Conservation (phyloP, 768 basidiomycete species). For the Leccinum fibrillosum region DNA sequence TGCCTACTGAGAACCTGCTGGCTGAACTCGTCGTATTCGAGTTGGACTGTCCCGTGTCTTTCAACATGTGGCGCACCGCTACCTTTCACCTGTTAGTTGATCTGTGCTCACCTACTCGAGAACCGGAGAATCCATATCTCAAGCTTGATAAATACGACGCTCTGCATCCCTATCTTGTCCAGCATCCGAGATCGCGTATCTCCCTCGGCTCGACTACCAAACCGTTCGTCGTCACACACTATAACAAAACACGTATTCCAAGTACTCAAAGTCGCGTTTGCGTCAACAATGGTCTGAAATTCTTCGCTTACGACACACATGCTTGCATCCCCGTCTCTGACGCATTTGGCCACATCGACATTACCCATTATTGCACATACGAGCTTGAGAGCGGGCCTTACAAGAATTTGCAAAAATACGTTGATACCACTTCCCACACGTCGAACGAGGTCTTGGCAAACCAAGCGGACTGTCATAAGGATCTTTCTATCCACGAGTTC, state of each 20-base stretch:
- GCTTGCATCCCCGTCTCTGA: conserved; percentile 7
- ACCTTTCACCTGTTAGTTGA: conserved; percentile 40
- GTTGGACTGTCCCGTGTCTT: conserved; percentile 35
- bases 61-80: conserved; percentile 42
- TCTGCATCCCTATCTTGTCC: conserved; percentile 9
- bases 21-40: conserved; percentile 41
- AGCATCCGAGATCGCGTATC: conserved; percentile 20
- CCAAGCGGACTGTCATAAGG: conserved; percentile 39
- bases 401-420: conserved; percentile 31
- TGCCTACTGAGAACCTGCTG: conserved; percentile 29
- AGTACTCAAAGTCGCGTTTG: conserved; percentile 14
- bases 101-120: conserved; percentile 24
- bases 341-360: conserved; percentile 9
- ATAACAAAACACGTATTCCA: conserved; percentile 18
- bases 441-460: conserved; percentile 42
- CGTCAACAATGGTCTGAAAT: conserved; percentile 30
- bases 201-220: conserved; percentile 25
- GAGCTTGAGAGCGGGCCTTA: conserved; percentile 34
- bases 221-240: conserved; percentile 30
- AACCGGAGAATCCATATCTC: conserved; percentile 9
- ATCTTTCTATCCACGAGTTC: conserved; percentile 42
- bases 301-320: conserved; percentile 26
- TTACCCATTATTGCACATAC: conserved; percentile 28
- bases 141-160: conserved; percentile 12
- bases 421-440: conserved; percentile 35